Base-by-base conservation (phyloP, 2,329 filamentous ascomycete species). In the Pseudogymnoascus verrucosus region DNA sequence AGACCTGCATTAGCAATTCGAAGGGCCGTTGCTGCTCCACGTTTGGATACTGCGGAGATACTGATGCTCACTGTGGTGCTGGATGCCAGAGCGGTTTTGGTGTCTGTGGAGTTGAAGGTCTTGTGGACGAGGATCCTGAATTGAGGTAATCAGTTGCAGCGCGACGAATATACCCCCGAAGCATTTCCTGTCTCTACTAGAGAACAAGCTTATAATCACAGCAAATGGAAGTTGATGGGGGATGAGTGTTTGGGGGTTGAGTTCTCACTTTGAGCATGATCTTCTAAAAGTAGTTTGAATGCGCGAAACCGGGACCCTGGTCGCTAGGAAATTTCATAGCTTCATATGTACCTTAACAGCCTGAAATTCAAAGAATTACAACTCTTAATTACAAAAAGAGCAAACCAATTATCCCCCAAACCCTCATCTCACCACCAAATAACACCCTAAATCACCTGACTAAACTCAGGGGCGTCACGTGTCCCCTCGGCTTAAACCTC, bases 1-100 rank as follows among this genome's bases (percentile, higher is more conserved):
- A 57, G 51, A 21, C 51, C 16, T 57, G 51, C 16, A 57, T 34
- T 19, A 3, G 3, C 1, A 12, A 57, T 57, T 2, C 10, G 31
- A 16, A 14, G 8, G 28, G 51, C n/a, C n/a, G 28, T 16, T 80
- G 79, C 72, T 81, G 79, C 71, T 79, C 76, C 14, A 71, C 69
- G 63, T 70, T 71, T 66, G 71, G 76, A 59, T 74, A 71, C 68
- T 81, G 79, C 63, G 76, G 76, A 5, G 71, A 68, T 44, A 74
- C 72, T 66, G 70, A 68, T 36, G 68, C 71, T 31, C 73, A 76
- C 64, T 78, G 77, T 66, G 71, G 70, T 10, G 73, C 71, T 40
- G 74, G 74, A 12, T 78, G 76, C 68, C 73, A 77, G 68, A 62
- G 65, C 7, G 68, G 62, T n/a, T 77, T 75, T 66, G 76, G 76